Conservation (phyloP, 1,284 basidiomycete species). For the Rhodotorula sp. region DNA sequence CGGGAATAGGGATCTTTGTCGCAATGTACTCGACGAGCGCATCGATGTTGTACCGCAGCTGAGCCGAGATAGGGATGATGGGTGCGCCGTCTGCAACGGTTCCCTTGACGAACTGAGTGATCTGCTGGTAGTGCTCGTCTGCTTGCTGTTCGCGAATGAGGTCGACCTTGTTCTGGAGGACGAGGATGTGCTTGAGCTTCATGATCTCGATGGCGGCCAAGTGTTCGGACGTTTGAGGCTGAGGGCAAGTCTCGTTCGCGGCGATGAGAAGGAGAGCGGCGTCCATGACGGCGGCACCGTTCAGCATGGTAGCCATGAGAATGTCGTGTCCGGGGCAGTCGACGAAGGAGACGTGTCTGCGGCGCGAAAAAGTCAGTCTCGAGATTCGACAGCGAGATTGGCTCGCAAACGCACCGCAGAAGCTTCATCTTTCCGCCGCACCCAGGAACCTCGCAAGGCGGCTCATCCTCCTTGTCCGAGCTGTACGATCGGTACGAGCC, state of each 20-base stretch:
- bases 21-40: constrained; percentile 99
- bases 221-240: constrained; percentile 98
- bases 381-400: background rate
- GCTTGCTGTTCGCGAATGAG: constrained; percentile 88
- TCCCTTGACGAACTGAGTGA: constrained; percentile 86
- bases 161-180: constrained; percentile 89
- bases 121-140: constrained; percentile 88
- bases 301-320: constrained; percentile 99
- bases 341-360: constrained; percentile 92
- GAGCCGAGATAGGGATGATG: constrained; percentile 97
- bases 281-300: constrained; percentile 99
- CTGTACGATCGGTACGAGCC: constrained; percentile 92
- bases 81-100: constrained; percentile 96
- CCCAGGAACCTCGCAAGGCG: constrained; percentile 87
- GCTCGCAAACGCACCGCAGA: constrained; percentile 54
- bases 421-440: constrained; percentile 89
- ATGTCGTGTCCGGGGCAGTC: constrained; percentile 60
- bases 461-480: constrained; percentile 89
- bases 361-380: background rate
- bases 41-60: constrained; percentile 98
- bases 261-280: constrained; percentile 92
- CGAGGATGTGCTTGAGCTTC: constrained; percentile 97
- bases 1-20: constrained; percentile 89
- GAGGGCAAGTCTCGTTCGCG: constrained; percentile 97
- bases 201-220: constrained; percentile 98